Evolutionary conservation across 129 eudicot species (phyloP), one percentile per base, ranked within the genome.

Genomic region (Chrysanthemum makinoi): DNA sequence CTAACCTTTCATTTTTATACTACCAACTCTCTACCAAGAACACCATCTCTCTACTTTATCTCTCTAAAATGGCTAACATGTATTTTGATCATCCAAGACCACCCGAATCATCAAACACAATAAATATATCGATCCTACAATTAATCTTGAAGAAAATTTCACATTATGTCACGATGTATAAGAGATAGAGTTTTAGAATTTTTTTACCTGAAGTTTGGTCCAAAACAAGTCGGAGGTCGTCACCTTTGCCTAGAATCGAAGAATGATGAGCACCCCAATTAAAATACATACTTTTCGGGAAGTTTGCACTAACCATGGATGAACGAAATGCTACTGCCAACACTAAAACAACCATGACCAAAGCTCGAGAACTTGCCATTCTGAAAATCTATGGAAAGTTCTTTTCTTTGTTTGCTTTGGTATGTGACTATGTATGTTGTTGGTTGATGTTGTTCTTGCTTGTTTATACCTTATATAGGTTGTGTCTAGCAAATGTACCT

Each of bases 211-310:
- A 85, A 76, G 78, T 68, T 58, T 67, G 72, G 76, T 88, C 90
- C 72, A 88, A 61, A 62, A 83, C 87, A 16, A 88, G 91, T 0
- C 66, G 74, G 58, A 77, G 80, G 6, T 86, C 82, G 28, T 88
- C 90, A 5, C 89, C 84, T 9, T 62, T 72, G 75, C 79, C 80
- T 1, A 33, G 59, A 39, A 81, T 71, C 1, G 70, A 65, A 60
- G 96, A 77, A 81, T 77, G 81, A 0, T 77, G 77, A 81, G 83
- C 76, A 63, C 85, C 89, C 85, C 85, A 83, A 58, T 80, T 76
- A 77, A 83, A 65, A 62, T 75, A 68, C 84, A 84, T 77, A 73
- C 72, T 88, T 47, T 77, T 56, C 3, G 65, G 7, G 17, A 82
- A 74, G 2, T 59, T 77, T 12, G 69, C 90, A 49, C 80, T 65